Evolutionary conservation across 352 stramenopile genomes (phyloP), one percentile per base, ranked within the genome.

Genomic region (Phytophthora crassamura): DNA sequence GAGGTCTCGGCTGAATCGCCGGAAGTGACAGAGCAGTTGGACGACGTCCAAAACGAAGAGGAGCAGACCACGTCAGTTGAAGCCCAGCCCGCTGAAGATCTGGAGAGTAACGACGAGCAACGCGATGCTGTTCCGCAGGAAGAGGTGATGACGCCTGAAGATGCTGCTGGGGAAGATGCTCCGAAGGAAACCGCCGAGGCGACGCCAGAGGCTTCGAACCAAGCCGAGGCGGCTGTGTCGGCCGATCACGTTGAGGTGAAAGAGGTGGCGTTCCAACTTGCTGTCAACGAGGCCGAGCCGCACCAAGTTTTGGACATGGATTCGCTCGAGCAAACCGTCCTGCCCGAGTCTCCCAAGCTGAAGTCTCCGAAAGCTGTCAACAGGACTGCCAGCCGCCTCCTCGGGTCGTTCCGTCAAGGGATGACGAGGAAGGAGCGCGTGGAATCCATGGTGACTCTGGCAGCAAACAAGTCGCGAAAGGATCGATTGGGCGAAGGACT

Each of bases 401-500:
- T 35, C n/a, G 47, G 39, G 11, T 72, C 61, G 3, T 67, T 61
- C 34, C 48, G 33, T 11, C 35, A 62, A 15, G 49, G 36, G 0
- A 64, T 43, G 54, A 67, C 56, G 7, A 43, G 61, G 30, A 40
- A 59, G 16, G 52, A 71, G 48, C 40, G 67, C 4, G 9, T 74
- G 3, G 38, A 71, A 15, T 34, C 54, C n/a, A 79, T 79, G 71
- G 22, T 62, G 1, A 54, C 30, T 4, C 36, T 59, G 33, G 67
- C 71, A 3, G 43, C 63, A 52, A 39, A 18, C 2, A 66, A 52
- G 42, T 74, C 76, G 14, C 59, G 58, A 9, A 51, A 69, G 33
- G 68, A 79, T 43, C 79, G 77, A 5, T 62, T 88, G 3, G 74
- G 74, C 2, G 61, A 57, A 7, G 80, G 80, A 3, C 18, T 67